phyloP scores from a whole-genome alignment of 1,284 basidiomycete species.

The Austroboletus niveus region DNA sequence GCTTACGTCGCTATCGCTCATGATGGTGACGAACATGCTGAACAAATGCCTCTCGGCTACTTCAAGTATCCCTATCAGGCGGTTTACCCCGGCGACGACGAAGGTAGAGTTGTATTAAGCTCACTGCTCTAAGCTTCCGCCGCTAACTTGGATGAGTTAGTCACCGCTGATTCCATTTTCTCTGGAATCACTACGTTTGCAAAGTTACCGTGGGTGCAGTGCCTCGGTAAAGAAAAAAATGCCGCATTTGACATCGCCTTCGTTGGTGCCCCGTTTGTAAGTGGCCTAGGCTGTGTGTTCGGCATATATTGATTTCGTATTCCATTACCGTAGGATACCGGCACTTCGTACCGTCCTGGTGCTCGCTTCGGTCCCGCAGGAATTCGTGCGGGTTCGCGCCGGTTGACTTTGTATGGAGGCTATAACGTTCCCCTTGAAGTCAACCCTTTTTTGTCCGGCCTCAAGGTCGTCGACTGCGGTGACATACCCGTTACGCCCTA shows the following conservation, averaged over 20 bases:
- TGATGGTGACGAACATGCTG: slow-evolving; percentile 40
- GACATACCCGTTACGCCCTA: slow-evolving; percentile 58
- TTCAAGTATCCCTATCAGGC: slow-evolving; percentile 62
- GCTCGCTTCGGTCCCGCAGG: slow-evolving; percentile 78
- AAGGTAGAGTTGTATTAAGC: slow-evolving; percentile 40
- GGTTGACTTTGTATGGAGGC: slow-evolving; percentile 69
- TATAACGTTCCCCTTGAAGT: slow-evolving; percentile 72
- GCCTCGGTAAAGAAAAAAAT: slow-evolving; percentile 57
- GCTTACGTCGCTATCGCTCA: slow-evolving; percentile 34
- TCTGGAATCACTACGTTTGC: slow-evolving; percentile 76
- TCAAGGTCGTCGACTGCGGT: slow-evolving; percentile 72
- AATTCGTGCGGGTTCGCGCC: slow-evolving; percentile 72
- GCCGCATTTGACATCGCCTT: slow-evolving; percentile 72
- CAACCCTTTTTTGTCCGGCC: slow-evolving; percentile 62
- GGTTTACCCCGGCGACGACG: slow-evolving; percentile 47
- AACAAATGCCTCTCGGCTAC: slow-evolving; percentile 64
- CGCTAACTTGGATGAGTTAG: slow-evolving; percentile 30
- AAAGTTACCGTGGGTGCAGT: slow-evolving; percentile 72
- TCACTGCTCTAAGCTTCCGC: neutral
- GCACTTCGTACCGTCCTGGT: slow-evolving; percentile 73
- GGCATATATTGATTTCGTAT: neutral
- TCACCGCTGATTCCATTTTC: slow-evolving; percentile 69
- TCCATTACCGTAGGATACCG: slow-evolving; percentile 53
- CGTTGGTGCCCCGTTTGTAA: slow-evolving; percentile 74
- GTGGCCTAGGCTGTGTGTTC: slow-evolving; percentile 16